A percentile compares a stretch with the other conserved stretches of the same genome.
These are phyloP conservation scores for Nissolia schottii DNA, from an alignment of 306 rosid species.

Conservation along the genomic window DNA sequence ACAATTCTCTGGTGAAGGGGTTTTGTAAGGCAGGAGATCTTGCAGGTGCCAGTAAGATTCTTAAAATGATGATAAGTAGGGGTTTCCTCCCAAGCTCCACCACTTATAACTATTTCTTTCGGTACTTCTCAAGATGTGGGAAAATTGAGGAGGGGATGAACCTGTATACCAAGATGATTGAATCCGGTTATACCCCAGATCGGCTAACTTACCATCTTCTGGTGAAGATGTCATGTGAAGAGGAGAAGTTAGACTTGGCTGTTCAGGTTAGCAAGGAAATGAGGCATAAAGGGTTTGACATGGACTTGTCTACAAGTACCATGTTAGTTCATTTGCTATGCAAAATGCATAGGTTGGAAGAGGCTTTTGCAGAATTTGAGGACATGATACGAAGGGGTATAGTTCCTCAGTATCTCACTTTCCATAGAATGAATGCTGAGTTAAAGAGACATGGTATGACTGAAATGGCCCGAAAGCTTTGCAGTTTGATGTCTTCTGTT, in stretches of 20 bases:
- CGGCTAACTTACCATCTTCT: slow-evolving; percentile 79
- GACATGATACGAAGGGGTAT: slow-evolving; percentile 80
- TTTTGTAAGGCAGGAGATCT: slow-evolving; percentile 83
- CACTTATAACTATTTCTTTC: slow-evolving; percentile 86
- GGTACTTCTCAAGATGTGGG: slow-evolving; percentile 66
- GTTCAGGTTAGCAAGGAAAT: slow-evolving; percentile 79
- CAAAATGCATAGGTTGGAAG: slow-evolving; percentile 66
- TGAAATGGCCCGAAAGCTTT: slow-evolving; percentile 56
- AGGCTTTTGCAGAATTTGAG: slow-evolving; percentile 67
- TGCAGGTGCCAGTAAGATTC: slow-evolving; percentile 74
- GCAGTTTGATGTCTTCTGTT: slow-evolving; percentile 68
- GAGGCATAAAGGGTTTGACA: slow-evolving; percentile 69
- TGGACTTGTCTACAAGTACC: slow-evolving; percentile 80
- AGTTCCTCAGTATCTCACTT: slow-evolving; percentile 84
- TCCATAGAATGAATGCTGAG: slow-evolving; percentile 55
- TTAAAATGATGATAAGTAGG: slow-evolving; percentile 79
- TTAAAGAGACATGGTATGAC: slow-evolving; percentile 58
- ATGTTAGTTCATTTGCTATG: slow-evolving; percentile 75
- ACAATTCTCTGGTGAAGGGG: slow-evolving; percentile 80
- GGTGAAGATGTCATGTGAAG: slow-evolving; percentile 86
- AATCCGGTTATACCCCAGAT: slow-evolving; percentile 74
- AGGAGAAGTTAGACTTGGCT: slow-evolving; percentile 67
- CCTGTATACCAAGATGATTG: slow-evolving; percentile 76
- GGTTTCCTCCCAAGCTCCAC: slow-evolving; percentile 65
- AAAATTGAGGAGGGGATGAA: slow-evolving; percentile 88